Evolutionary conservation across 495 filamentous ascomycete genomes (phyloP), one percentile per base, ranked within the genome.

Genomic region (Aspergillus bridgeri): DNA sequence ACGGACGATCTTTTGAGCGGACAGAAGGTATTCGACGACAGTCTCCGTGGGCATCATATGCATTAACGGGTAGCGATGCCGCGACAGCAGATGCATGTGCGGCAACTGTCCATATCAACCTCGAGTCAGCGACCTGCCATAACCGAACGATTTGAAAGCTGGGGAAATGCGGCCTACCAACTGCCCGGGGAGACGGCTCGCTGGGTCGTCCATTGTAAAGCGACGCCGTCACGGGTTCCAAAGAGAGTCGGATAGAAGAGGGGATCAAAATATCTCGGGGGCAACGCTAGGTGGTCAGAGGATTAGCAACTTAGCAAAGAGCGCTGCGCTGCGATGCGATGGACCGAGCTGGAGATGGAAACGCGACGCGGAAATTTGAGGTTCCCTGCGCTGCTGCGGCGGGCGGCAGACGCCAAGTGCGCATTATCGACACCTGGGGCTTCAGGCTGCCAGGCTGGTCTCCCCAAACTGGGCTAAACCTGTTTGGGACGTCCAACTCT

Each of bases 81-180:
- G 85, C 50, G 90, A 95, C 15, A 96, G 73, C 38, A 96, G 81
- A 64, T 96, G 92, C 64, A 96, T 86, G 72, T 96, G 92, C 13
- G 87, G 87, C 66, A 94, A 82, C 90, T 92, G 61, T 25, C 43
- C 33, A 18, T 2, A 46, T 54, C 23, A 43, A 46, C 25, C 20
- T 3, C 21, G 22, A 24, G 23, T 54, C 42, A 54, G 52, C 25
- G 23, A 54, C 24, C 23, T 46, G 52, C 18, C 18, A 25, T 48
- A 2, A 5, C 19, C 20, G 29, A 42, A 7, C 33, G 17, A 25
- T 20, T 51, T 25, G 33, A 51, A 45, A 42, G 42, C 54, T 48
- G 55, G 57, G 48, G 46, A 38, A 43, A 52, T 48, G 23, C 22
- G 53, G 68, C 72, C 63, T 80, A 88, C 85, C 77, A 90, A 73